phyloP scores from a whole-genome alignment of 805 yeast species.

The Peterozyma toletana region DNA sequence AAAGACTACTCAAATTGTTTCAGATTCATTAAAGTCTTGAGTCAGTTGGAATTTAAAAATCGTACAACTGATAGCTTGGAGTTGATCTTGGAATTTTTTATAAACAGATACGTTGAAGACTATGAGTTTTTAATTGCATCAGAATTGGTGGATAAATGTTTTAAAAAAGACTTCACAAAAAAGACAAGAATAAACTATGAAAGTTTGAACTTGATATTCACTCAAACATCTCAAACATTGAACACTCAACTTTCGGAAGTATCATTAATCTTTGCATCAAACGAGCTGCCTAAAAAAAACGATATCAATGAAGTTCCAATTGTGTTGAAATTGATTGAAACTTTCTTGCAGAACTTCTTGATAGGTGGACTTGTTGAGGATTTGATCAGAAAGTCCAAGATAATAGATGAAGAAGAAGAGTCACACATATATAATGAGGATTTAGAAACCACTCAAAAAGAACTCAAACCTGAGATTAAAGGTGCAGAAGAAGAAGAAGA shows the following conservation, averaged over 20 bases:
- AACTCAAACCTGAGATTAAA: not conserved
- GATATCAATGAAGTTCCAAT: conserved; percentile 25
- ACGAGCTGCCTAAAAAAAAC: not conserved
- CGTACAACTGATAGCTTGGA: conserved; percentile 27
- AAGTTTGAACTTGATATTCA: conserved; percentile 17
- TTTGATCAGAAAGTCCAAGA: conserved; percentile 21
- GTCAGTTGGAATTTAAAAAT: conserved; percentile 19
- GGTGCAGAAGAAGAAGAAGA: not conserved
- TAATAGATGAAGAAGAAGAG: conserved; percentile 22
- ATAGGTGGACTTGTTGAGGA: conserved; percentile 26
- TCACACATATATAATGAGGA: conserved; percentile 19
- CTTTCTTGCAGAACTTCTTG: conserved; percentile 25
- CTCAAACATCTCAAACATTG: conserved; percentile 11
- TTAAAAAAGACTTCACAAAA: not conserved
- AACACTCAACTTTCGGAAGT: conserved; percentile 21
- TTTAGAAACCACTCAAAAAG: conserved; percentile 1
- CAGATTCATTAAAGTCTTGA: conserved; percentile 12
- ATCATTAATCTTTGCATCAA: conserved; percentile 14
- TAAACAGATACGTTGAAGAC: conserved; percentile 20
- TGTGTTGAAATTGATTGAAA: conserved; percentile 23
- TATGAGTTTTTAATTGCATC: conserved; percentile 18
- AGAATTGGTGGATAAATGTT: conserved; percentile 12
- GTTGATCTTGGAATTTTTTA: conserved; percentile 24
- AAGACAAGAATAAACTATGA: conserved; percentile 13
- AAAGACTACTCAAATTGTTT: conserved; percentile 33